Evolutionary conservation across 2,329 filamentous ascomycete genomes (phyloP).

Genomic region (Beauveria varroae): DNA sequence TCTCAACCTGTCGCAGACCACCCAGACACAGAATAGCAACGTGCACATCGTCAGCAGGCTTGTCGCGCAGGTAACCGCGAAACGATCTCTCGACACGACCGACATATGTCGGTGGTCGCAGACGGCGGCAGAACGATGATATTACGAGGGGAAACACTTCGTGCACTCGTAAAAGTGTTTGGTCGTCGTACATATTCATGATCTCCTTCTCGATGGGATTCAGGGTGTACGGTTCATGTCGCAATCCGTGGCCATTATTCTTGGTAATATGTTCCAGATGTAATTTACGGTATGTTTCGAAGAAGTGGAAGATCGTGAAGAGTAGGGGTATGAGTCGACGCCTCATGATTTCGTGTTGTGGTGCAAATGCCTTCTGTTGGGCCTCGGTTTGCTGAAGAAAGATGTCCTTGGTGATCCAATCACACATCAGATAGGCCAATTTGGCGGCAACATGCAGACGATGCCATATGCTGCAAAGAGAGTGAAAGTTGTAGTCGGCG

Average conservation of each 20-base stretch:
- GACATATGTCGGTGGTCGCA: constrained; percentile 57
- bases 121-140: constrained; percentile 54
- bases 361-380: constrained; percentile 49
- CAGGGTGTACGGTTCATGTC: constrained; percentile 46
- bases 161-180: constrained; percentile 54
- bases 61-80: constrained; percentile 56
- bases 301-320: constrained; percentile 61
- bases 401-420: constrained; percentile 59
- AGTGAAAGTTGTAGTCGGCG: constrained; percentile 46
- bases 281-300: constrained; percentile 54
- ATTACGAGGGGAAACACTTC: constrained; percentile 58
- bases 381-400: constrained; percentile 51
- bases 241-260: constrained; percentile 43
- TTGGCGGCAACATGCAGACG: constrained; percentile 58
- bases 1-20: constrained; percentile 54
- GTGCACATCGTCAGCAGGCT: constrained; percentile 55
- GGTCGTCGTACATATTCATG: constrained; percentile 58
- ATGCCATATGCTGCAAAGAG: constrained; percentile 59
- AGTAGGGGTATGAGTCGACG: constrained; percentile 55
- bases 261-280: constrained; percentile 50
- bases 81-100: constrained; percentile 55
- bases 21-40: constrained; percentile 53
- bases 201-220: constrained; percentile 57
- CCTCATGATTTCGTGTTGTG: constrained; percentile 56
- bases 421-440: constrained; percentile 52